These are phyloP conservation scores for Tuber umbilicatum DNA, from an alignment of 495 filamentous ascomycete genomes.

Conservation along the genomic window DNA sequence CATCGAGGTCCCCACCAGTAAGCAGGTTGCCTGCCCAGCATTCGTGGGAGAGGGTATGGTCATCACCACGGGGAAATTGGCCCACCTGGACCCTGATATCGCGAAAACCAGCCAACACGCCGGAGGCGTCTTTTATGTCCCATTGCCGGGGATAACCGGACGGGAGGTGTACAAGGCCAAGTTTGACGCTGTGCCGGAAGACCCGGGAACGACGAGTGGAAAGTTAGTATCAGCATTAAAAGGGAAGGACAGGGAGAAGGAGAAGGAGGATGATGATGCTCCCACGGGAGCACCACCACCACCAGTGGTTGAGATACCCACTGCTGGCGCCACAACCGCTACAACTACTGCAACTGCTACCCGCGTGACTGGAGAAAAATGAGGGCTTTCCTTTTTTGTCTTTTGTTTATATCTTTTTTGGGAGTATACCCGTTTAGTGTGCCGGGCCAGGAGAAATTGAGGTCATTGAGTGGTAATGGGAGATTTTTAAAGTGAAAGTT, in stretches of 20 bases:
- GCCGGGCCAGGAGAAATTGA: neutral
- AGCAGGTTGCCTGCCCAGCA: constrained; percentile 38
- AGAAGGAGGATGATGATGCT: neutral
- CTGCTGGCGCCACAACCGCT: neutral
- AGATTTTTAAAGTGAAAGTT: neutral
- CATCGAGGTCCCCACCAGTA: constrained; percentile 34
- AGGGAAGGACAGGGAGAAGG: neutral
- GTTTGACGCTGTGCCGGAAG: constrained; percentile 13
- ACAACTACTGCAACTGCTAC: neutral
- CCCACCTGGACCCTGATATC: constrained; percentile 31
- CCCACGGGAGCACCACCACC: neutral
- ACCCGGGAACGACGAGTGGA: neutral
- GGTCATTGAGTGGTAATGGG: neutral
- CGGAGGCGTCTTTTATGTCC: constrained; percentile 34
- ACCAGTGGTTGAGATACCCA: neutral
- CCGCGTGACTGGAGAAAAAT: neutral
- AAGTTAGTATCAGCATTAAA: neutral
- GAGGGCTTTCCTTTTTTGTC: constrained; percentile 4
- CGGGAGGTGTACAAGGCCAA: constrained; percentile 28
- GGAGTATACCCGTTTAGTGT: neutral
- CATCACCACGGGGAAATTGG: constrained; percentile 29
- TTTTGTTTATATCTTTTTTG: neutral
- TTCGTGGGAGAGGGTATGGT: constrained; percentile 38
- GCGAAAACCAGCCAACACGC: constrained; percentile 25
- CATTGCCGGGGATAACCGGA: constrained; percentile 27